phyloP scores from a whole-genome alignment of 176 grass and related monocot species.

The Rhipidocladum racemiflorum region DNA sequence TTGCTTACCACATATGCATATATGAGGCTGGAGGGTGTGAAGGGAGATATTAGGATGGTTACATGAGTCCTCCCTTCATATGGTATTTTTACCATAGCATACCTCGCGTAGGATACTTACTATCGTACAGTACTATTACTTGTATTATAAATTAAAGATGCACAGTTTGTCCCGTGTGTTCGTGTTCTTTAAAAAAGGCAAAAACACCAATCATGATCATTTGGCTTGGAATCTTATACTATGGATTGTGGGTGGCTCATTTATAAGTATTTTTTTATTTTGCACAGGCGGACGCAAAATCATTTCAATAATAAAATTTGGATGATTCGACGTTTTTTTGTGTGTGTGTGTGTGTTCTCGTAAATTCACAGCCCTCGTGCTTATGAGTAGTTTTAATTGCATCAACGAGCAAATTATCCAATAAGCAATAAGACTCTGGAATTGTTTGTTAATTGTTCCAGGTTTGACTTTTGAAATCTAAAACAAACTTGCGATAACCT shows the following conservation, averaged over 20 bases:
- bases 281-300: not conserved
- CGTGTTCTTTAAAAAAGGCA: not conserved
- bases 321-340: not conserved
- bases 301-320: not conserved
- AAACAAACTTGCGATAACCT: not conserved
- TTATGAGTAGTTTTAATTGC: not conserved
- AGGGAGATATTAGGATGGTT: slow-evolving; percentile 3
- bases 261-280: not conserved
- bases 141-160: not conserved
- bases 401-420: not conserved
- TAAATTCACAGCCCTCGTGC: not conserved
- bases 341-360: not conserved
- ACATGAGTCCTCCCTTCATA: not conserved
- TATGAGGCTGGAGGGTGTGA: not conserved
- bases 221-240: not conserved
- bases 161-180: not conserved
- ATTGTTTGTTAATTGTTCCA: not conserved
- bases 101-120: not conserved
- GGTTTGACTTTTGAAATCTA: not conserved
- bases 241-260: not conserved
- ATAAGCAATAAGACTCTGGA: not conserved
- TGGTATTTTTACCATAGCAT: not conserved
- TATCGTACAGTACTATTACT: not conserved
- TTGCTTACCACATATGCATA: not conserved
- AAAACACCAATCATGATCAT: not conserved